These are phyloP conservation scores for Colletotrichum destructivum DNA, from an alignment of 2,329 filamentous ascomycete genomes.

Conservation along the genomic window DNA sequence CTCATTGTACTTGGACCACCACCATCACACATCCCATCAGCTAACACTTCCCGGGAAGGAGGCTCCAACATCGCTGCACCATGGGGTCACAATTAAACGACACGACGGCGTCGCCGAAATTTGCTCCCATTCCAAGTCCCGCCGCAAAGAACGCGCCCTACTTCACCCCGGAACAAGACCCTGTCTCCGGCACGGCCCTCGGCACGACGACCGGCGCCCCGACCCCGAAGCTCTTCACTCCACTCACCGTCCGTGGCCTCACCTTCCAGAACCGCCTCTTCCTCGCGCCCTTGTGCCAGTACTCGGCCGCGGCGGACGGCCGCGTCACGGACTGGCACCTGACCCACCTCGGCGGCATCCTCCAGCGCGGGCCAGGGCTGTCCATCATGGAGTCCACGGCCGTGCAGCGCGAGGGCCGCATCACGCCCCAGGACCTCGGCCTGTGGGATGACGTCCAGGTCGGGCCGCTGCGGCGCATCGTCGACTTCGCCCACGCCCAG, in stretches of 20 bases:
- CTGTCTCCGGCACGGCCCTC: slow-evolving; percentile 60
- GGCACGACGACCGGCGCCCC: slow-evolving; percentile 60
- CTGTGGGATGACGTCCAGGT: slow-evolving; percentile 81
- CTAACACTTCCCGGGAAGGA: background rate
- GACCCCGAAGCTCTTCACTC: slow-evolving; percentile 66
- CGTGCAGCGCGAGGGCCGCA: slow-evolving; percentile 75
- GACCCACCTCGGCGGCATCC: slow-evolving; percentile 81
- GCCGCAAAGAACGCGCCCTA: slow-evolving; percentile 57
- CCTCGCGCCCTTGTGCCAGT: slow-evolving; percentile 64
- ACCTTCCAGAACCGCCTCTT: slow-evolving; percentile 63
- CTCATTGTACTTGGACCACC: background rate
- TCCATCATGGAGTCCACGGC: slow-evolving; percentile 77
- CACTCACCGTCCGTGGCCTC: slow-evolving; percentile 61
- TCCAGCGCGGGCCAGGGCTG: slow-evolving; percentile 76
- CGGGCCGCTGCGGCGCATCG: slow-evolving; percentile 67
- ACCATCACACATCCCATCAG: background rate
- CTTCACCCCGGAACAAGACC: slow-evolving; percentile 64
- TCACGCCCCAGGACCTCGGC: slow-evolving; percentile 77
- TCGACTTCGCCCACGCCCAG: slow-evolving; percentile 71
- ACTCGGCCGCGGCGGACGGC: slow-evolving; percentile 62
- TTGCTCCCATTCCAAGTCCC: slow-evolving; percentile 40
- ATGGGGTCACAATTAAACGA: slow-evolving; percentile 18
- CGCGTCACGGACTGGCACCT: slow-evolving; percentile 81
- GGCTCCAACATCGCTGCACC: background rate
- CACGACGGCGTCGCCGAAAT: background rate